Evolutionary conservation across 257 asterid species (phyloP).

Genomic region (Agastache rugosa): DNA sequence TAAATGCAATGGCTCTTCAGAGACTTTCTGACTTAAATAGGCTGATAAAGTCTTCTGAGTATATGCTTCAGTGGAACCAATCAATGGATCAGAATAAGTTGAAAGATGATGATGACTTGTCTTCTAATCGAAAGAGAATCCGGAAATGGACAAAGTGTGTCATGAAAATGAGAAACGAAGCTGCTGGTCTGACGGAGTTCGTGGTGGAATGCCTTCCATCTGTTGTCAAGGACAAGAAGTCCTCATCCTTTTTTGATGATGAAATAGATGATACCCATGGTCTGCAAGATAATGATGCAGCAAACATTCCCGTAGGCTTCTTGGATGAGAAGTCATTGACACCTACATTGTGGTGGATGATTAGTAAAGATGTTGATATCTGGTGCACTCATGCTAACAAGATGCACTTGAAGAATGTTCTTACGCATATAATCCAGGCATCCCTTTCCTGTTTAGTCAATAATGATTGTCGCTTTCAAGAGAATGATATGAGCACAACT

Average conservation of each 20-base stretch:
- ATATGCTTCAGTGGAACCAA: slow-evolving; percentile 64
- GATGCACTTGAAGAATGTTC: slow-evolving; percentile 69
- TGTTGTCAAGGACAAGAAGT: slow-evolving; percentile 47
- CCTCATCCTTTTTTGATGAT: slow-evolving; percentile 38
- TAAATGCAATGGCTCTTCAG: slow-evolving; percentile 76
- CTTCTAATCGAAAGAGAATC: slow-evolving; percentile 52
- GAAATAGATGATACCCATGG: slow-evolving; percentile 39
- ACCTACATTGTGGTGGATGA: slow-evolving; percentile 61
- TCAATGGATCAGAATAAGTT: slow-evolving; percentile 41
- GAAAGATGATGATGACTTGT: slow-evolving; percentile 50
- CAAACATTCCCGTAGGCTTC: slow-evolving; percentile 59
- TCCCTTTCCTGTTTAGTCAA: slow-evolving; percentile 48
- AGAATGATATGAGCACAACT: slow-evolving; percentile 35
- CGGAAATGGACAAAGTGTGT: slow-evolving; percentile 58
- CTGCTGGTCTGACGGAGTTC: slow-evolving; percentile 61
- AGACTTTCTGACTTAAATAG: slow-evolving; percentile 78
- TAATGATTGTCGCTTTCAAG: slow-evolving; percentile 36
- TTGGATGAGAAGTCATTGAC: slow-evolving; percentile 60
- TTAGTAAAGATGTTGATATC: slow-evolving; percentile 72
- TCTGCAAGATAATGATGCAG: slow-evolving; percentile 42
- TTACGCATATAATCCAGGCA: slow-evolving; percentile 53
- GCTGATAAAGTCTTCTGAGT: slow-evolving; percentile 65
- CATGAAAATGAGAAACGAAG: slow-evolving; percentile 65
- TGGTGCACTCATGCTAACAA: slow-evolving; percentile 82
- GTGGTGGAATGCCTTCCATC: slow-evolving; percentile 55